Conservation (phyloP, 306 rosid genomes). For the Vachellia collinsii region DNA sequence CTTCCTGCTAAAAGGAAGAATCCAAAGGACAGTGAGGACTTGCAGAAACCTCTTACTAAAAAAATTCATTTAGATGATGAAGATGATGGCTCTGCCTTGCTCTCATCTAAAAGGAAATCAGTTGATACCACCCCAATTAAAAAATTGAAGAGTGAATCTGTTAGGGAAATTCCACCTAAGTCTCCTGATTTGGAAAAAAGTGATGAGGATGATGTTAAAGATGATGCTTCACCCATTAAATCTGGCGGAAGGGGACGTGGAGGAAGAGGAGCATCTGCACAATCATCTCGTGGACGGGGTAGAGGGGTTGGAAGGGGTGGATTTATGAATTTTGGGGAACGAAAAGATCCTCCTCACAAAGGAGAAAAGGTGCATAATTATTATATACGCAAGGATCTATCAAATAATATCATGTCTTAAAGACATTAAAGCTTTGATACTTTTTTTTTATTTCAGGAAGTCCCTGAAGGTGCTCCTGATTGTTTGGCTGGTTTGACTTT, state of each 20-base stretch:
- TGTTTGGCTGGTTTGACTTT: conserved; percentile 87
- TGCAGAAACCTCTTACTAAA: conserved; percentile 47
- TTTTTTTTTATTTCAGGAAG: conserved; percentile 68
- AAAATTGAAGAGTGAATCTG: conserved; percentile 73
- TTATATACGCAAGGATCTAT: conserved; percentile 27
- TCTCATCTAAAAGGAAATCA: conserved; percentile 47
- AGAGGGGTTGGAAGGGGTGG: conserved; percentile 95
- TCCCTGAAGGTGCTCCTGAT: conserved; percentile 91
- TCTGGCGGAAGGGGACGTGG: conserved; percentile 84
- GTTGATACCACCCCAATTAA: conserved; percentile 65
- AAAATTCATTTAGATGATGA: conserved; percentile 48
- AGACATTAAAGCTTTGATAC: conserved; percentile 21
- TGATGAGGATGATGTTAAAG: conserved; percentile 63
- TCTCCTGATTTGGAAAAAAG: conserved; percentile 55
- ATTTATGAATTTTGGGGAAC: conserved; percentile 93
- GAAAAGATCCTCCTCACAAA: conserved; percentile 95
- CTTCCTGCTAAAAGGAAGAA: conserved; percentile 74
- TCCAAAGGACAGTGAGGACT: conserved; percentile 49
- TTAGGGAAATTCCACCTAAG: conserved; percentile 60
- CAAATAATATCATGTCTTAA: conserved; percentile 16
- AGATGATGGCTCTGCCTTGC: conserved; percentile 54
- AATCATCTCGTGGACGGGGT: conserved; percentile 78
- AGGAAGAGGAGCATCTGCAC: conserved; percentile 68
- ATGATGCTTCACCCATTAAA: conserved; percentile 46
- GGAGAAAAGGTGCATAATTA: conserved; percentile 82